Evolutionary conservation across 495 filamentous ascomycete genomes (phyloP).

Genomic region (Penicillium waksmanii): DNA sequence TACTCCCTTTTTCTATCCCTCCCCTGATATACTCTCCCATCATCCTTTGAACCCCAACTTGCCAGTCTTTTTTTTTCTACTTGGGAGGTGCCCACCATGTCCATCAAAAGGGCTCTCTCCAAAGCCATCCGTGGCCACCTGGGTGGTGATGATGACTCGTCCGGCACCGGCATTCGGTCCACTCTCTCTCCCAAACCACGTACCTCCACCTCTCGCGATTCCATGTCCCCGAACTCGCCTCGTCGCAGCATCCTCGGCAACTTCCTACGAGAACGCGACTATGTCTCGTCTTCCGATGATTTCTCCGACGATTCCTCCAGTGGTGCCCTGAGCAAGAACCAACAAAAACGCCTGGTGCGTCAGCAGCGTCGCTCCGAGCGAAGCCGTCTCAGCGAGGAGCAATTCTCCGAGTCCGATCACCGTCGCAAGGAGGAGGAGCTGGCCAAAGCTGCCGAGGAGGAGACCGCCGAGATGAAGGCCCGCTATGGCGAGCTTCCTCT

Average conservation of each 20-base stretch:
- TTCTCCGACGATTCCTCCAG: constrained; percentile 49
- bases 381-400: constrained; percentile 56
- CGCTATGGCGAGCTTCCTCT: constrained; percentile 63
- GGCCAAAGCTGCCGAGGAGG: constrained; percentile 35
- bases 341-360: constrained; percentile 52
- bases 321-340: constrained; percentile 53
- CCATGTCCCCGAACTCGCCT: constrained; percentile 30
- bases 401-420: constrained; percentile 53
- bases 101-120: constrained; percentile 49
- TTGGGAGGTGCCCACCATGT: constrained; percentile 35
- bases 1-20: constrained; percentile 2
- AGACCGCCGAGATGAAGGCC: constrained; percentile 56
- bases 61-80: neutral
- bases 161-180: constrained; percentile 23
- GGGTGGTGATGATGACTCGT: constrained; percentile 26
- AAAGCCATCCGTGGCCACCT: constrained; percentile 40
- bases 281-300: constrained; percentile 51
- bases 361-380: constrained; percentile 46
- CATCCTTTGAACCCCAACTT: neutral
- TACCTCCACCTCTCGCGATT: constrained; percentile 23
- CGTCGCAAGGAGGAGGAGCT: constrained; percentile 49
- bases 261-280: constrained; percentile 46
- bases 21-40: constrained; percentile 8
- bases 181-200: constrained; percentile 21
- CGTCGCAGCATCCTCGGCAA: constrained; percentile 46